Percentiles rank a stretch among this genome's conserved stretches.
phyloP scores from a whole-genome alignment of 2,329 filamentous ascomycete species.

The Apiospora aurea region DNA sequence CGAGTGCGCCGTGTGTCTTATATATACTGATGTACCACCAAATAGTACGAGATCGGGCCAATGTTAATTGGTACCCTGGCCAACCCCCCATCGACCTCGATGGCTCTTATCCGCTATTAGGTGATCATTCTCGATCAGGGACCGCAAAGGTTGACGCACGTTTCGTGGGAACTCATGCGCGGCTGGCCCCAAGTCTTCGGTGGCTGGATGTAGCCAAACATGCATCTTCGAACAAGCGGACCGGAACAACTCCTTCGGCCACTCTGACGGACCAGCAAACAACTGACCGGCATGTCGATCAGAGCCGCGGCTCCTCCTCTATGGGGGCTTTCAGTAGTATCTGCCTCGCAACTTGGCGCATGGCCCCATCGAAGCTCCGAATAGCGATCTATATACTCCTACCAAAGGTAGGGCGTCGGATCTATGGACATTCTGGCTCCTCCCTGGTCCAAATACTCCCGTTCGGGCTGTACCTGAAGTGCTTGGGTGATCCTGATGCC shows the following conservation, averaged over 20 bases:
- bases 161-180: slow-evolving; percentile 41
- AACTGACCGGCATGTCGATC: neutral
- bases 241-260: neutral
- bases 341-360: slow-evolving; percentile 32
- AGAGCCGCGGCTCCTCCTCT: neutral
- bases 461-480: neutral
- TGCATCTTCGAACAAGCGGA: slow-evolving; percentile 23
- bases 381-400: slow-evolving; percentile 33
- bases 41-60: neutral
- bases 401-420: slow-evolving; percentile 29
- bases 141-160: slow-evolving; percentile 38
- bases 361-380: slow-evolving; percentile 31
- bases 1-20: neutral
- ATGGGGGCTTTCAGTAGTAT: slow-evolving; percentile 6
- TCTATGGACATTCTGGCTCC: slow-evolving; percentile 32
- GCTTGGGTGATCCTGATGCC: neutral
- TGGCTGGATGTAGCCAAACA: slow-evolving; percentile 34
- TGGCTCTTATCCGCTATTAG: slow-evolving; percentile 37
- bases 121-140: slow-evolving; percentile 40
- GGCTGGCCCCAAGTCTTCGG: slow-evolving; percentile 37
- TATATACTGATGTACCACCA: neutral
- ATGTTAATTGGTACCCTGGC: neutral
- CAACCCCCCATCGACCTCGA: slow-evolving; percentile 33
- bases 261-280: neutral
- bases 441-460: neutral